phyloP scores from a whole-genome alignment of 768 basidiomycete species.

The Suillus cothurnatus region DNA sequence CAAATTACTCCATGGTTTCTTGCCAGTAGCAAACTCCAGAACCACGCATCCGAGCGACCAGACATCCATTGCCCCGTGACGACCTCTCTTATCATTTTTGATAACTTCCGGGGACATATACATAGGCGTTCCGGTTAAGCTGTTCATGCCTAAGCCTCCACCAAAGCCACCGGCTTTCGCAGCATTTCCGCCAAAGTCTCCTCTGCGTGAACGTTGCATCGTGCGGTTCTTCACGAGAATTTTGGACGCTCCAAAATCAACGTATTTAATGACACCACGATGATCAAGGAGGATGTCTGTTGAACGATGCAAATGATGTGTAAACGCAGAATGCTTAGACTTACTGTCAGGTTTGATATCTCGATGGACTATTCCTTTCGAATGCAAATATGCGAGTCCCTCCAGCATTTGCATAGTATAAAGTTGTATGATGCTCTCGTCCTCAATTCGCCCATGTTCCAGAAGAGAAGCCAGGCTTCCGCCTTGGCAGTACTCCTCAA shows the following conservation, averaged over 20 bases:
- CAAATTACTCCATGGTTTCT: constrained; percentile 97
- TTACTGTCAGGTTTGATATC: constrained; percentile 99
- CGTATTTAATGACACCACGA: constrained; percentile 90
- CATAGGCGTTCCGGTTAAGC: constrained; percentile 97
- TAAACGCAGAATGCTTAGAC: constrained; percentile 34
- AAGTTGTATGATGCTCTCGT: constrained; percentile 92
- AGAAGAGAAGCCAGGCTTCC: constrained; percentile 88
- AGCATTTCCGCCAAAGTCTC: constrained; percentile 41
- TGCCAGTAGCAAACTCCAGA: constrained; percentile 93
- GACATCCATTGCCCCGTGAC: constrained; percentile 96
- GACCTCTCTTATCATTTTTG: constrained; percentile 86
- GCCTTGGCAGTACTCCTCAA: constrained; percentile 97
- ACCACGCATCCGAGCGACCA: constrained; percentile 99
- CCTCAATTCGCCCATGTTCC: constrained; percentile 94
- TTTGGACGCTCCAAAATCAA: constrained; percentile 97
- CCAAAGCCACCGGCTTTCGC: constrained; percentile 37
- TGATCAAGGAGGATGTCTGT: constrained; percentile 94
- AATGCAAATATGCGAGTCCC: constrained; percentile 92
- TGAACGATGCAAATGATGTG: constrained; percentile 15
- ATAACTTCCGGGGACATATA: constrained; percentile 99
- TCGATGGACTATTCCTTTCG: constrained; percentile 89
- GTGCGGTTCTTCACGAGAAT: constrained; percentile 91
- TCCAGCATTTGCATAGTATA: constrained; percentile 98
- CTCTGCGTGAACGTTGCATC: constrained; percentile 69
- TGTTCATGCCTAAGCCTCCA: constrained; percentile 62